phyloP scores from a whole-genome alignment of 495 filamentous ascomycete genomes.

The Talaromyces borbonicus region DNA sequence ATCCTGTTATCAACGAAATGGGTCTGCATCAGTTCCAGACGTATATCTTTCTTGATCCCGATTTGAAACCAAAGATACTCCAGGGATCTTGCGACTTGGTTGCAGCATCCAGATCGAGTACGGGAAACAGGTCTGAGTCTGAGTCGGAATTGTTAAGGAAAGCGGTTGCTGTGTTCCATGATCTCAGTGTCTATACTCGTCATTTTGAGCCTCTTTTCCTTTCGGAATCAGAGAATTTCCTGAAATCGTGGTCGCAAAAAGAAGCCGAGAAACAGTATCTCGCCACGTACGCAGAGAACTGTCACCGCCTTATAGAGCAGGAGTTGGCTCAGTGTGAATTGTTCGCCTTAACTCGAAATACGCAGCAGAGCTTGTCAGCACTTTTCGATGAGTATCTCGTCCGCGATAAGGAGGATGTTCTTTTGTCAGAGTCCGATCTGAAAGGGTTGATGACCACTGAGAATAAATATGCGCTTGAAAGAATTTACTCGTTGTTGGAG shows the following conservation, averaged over 20 bases:
- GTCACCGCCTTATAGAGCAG: constrained; percentile 51
- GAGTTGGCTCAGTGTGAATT: constrained; percentile 66
- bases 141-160: constrained; percentile 54
- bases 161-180: constrained; percentile 68
- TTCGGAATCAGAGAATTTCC: constrained; percentile 51
- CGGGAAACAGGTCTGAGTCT: constrained; percentile 21
- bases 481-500: constrained; percentile 66
- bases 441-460: constrained; percentile 56
- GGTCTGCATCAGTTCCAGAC: constrained; percentile 47
- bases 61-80: constrained; percentile 45
- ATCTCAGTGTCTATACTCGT: constrained; percentile 64
- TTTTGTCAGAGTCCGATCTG: constrained; percentile 54
- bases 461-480: constrained; percentile 55
- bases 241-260: constrained; percentile 52
- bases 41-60: constrained; percentile 43
- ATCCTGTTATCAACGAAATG: constrained; percentile 48
- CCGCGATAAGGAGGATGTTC: constrained; percentile 44
- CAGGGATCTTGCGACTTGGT: constrained; percentile 69
- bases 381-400: constrained; percentile 61
- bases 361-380: constrained; percentile 62
- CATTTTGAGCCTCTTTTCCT: constrained; percentile 74
- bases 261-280: constrained; percentile 47
- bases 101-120: constrained; percentile 52
- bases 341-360: constrained; percentile 72
- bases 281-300: constrained; percentile 59